A percentile compares a stretch with the other conserved stretches of the same genome.
phyloP scores from a whole-genome alignment of 2,329 filamentous ascomycete genomes.

The Xylaria sp. region DNA sequence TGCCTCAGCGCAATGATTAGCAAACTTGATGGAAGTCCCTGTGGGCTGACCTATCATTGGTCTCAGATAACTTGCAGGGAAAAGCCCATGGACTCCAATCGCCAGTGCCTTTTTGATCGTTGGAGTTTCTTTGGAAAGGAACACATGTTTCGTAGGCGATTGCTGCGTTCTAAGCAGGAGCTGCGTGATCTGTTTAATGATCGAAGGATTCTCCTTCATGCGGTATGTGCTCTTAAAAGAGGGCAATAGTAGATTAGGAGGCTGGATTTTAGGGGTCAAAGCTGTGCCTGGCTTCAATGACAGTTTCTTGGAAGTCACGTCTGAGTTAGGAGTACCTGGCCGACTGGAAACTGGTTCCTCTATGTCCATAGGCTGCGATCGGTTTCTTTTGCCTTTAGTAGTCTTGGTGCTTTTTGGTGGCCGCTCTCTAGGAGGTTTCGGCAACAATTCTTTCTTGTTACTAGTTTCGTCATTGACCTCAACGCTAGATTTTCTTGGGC shows the following conservation, averaged over 20 bases:
- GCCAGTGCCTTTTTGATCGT: constrained; percentile 85
- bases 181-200: constrained; percentile 69
- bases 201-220: constrained; percentile 70
- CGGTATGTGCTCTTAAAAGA: constrained; percentile 72
- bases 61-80: constrained; percentile 85
- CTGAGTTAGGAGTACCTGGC: constrained; percentile 44
- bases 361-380: constrained; percentile 56
- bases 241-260: constrained; percentile 71
- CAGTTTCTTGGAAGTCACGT: constrained; percentile 35
- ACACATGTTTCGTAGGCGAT: constrained; percentile 71
- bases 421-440: constrained; percentile 38
- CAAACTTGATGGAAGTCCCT: constrained; percentile 92
- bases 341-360: constrained; percentile 47
- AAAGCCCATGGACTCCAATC: constrained; percentile 93
- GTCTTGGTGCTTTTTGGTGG: constrained; percentile 36
- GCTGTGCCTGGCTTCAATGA: constrained; percentile 41
- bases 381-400: constrained; percentile 52
- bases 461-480: constrained; percentile 46
- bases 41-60: constrained; percentile 93
- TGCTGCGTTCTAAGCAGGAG: constrained; percentile 63
- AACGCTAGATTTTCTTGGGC: constrained; percentile 55
- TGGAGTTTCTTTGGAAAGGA: constrained; percentile 69
- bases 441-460: constrained; percentile 44
- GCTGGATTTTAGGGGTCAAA: constrained; percentile 45
- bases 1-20: constrained; percentile 81